A percentile compares a stretch with the other conserved stretches of the same genome.
These are phyloP conservation scores for Penicillium freii DNA, from an alignment of 2,329 filamentous ascomycete species.

Conservation along the genomic window DNA sequence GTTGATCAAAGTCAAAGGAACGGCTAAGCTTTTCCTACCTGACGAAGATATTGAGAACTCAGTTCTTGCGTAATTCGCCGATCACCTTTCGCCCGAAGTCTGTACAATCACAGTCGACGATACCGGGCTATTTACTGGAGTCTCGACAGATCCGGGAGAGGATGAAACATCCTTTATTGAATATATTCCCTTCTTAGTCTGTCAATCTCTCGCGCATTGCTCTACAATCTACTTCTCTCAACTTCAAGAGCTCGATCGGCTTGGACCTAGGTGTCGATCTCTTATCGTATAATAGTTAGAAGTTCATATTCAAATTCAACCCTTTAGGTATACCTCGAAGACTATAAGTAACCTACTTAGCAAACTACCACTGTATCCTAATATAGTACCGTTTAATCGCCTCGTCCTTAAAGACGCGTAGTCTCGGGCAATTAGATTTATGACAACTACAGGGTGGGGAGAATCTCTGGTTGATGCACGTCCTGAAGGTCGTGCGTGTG, in stretches of 20 bases:
- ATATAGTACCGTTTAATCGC: slow-evolving; percentile 29
- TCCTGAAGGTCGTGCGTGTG: too few species aligned
- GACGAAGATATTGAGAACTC: slow-evolving; percentile 17
- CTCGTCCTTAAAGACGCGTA: slow-evolving; percentile 27
- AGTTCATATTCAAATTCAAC: slow-evolving; percentile 22
- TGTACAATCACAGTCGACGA: slow-evolving; percentile 20
- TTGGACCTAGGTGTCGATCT: slow-evolving; percentile 20
- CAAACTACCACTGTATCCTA: slow-evolving; percentile 27
- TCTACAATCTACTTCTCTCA: slow-evolving; percentile 16
- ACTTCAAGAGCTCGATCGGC: slow-evolving; percentile 19
- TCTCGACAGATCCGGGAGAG: slow-evolving; percentile 23
- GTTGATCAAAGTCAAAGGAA: slow-evolving; percentile 26
- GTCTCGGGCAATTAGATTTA: slow-evolving; percentile 28
- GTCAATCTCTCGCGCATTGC: slow-evolving; percentile 13
- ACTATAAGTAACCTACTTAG: slow-evolving; percentile 22
- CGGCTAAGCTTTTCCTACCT: slow-evolving; percentile 22
- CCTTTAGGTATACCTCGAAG: slow-evolving; percentile 13
- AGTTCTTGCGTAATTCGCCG: slow-evolving; percentile 18
- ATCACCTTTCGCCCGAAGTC: slow-evolving; percentile 21
- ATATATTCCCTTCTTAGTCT: slow-evolving; percentile 18
- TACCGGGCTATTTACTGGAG: slow-evolving; percentile 18
- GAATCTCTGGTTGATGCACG: not conserved
- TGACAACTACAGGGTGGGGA: too few species aligned
- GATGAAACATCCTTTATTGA: slow-evolving; percentile 17
- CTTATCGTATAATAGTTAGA: slow-evolving; percentile 8